These are phyloP conservation scores for Gnomoniopsis sp. DNA, from an alignment of 2,329 filamentous ascomycete species.

Conservation along the genomic window DNA sequence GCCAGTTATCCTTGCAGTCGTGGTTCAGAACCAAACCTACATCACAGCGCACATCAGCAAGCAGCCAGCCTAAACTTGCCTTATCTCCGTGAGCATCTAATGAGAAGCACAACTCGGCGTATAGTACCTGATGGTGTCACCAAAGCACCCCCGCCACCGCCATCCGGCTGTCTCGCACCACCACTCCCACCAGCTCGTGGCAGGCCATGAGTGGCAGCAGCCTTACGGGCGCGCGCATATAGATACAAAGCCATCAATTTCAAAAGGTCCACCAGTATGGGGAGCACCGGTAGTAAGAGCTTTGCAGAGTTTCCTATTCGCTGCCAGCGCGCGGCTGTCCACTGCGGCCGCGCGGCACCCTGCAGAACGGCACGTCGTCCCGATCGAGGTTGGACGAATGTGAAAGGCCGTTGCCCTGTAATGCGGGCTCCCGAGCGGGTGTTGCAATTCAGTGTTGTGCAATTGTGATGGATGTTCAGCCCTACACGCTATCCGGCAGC, in stretches of 20 bases:
- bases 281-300: not conserved
- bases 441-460: no score
- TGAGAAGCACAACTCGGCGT: not conserved
- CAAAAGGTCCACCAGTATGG: not conserved
- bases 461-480: no score
- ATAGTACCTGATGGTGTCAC: not conserved
- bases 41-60: not conserved
- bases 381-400: not conserved
- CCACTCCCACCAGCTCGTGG: not conserved
- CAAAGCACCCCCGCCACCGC: not conserved
- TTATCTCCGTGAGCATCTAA: not conserved
- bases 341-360: not conserved
- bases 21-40: not conserved
- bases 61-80: not conserved
- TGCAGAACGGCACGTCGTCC: not conserved
- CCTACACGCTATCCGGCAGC: no score
- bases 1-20: not conserved
- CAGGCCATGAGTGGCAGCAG: not conserved
- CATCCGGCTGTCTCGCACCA: not conserved
- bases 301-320: not conserved
- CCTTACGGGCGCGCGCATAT: not conserved
- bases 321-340: no score
- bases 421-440: no score
- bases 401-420: no score
- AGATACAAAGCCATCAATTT: not conserved